Base-by-base conservation (phyloP, 2,329 filamentous ascomycete genomes). In the Davidsoniella eucalypti region DNA sequence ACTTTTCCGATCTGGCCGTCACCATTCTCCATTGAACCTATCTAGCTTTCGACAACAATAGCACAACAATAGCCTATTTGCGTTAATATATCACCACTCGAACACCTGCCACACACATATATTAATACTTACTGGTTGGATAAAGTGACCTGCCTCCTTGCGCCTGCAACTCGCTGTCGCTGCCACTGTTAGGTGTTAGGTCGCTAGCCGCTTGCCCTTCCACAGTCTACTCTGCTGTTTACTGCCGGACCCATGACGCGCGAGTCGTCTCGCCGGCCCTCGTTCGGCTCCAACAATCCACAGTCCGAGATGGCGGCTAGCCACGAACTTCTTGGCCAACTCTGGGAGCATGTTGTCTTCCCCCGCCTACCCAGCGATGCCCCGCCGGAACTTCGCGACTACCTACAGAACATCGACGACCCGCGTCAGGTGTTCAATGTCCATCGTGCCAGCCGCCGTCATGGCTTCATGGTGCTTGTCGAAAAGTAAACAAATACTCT, bases 381-480 rank as follows among this genome's bases (percentile, higher is more conserved):
- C 51, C 78, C 78, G 1, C 58, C 64, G 17, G 74, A 79, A 57
- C 63, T 83, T 50, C 69, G 65, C 52, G 68, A 74, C 9, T 61
- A 73, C 46, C 67, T 78, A 18, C 66, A 76, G 52, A 68, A 77
- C 49, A 67, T 82, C 49, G 73, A 80, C 47, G 78, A 80, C 54
- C 78, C 78, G 2, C 72, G 69, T 54, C 69, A 70, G 50, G 69
- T 80, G 43, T 81, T 80, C 56, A 70, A 72, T 33, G 71, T 82
- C 17, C 72, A 81, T 59, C 69, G 69, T 47, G 76, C 78, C 26
- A 73, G 68, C 55, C 73, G 78, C 33, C 73, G 78, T 4, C 75
- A 80, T 58, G 69, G 73, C 55, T 78, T 82, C 54, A 81, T 86
- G 60, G 64, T 75, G 3, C 64, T 86, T 14, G 76, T 87, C 12